These are phyloP conservation scores for Phascolomyces articulosus DNA, from an alignment of 371 early-diverging fungal genomes.

Conservation along the genomic window DNA sequence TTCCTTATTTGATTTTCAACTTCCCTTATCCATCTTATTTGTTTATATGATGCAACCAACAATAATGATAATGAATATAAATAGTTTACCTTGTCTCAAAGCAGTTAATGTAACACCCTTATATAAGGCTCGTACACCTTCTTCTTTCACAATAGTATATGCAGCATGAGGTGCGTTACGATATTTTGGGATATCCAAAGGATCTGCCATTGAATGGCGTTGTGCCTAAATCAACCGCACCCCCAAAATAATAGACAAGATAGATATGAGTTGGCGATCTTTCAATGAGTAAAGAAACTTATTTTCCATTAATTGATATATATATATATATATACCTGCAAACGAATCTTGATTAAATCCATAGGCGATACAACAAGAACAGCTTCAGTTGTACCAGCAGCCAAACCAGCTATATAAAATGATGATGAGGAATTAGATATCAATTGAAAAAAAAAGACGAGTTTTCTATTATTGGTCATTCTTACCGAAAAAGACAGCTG, in stretches of 20 bases:
- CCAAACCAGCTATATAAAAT: constrained; percentile 77
- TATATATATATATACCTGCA: constrained; percentile 60
- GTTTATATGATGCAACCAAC: not conserved
- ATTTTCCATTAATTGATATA: no score
- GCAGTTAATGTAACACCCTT: constrained; percentile 96
- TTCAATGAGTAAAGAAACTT: no score
- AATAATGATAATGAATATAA: not conserved
- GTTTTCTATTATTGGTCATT: not conserved
- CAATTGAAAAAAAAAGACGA: not conserved
- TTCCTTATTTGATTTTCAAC: not conserved
- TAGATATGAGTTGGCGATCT: no score
- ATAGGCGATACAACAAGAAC: constrained; percentile 95
- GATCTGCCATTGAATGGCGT: constrained; percentile 95
- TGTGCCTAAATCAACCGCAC: constrained; percentile 84
- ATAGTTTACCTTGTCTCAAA: constrained; percentile 82
- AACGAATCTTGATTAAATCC: constrained; percentile 96
- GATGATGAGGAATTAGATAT: constrained; percentile 1
- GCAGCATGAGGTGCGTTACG: constrained; percentile 94
- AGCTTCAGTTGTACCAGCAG: constrained; percentile 95
- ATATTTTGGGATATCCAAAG: constrained; percentile 95
- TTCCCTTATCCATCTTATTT: not conserved
- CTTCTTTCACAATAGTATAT: constrained; percentile 91
- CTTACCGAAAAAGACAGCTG: constrained; percentile 81
- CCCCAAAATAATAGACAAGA: no score
- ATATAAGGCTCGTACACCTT: constrained; percentile 88